Evolutionary conservation across 306 rosid genomes (phyloP), one percentile per base, ranked within the genome.

Genomic region (Prunus mume): DNA sequence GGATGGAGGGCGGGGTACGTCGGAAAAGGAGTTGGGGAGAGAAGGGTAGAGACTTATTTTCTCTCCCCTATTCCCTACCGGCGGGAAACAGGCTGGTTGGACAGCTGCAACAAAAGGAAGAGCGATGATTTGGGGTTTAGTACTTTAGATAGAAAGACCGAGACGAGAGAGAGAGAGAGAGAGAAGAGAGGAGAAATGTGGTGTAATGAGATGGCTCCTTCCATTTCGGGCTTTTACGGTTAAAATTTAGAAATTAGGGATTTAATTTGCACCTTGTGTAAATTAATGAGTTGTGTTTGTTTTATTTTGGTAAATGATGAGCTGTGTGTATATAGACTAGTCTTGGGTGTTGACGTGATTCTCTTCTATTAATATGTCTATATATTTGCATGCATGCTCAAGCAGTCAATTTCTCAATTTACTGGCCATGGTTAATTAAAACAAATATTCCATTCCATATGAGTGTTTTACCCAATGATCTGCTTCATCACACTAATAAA

Each of bases 61-160:
- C 87, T 71, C 87, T 80, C 88, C 88, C 68, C 84, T 63, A 13
- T 78, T 84, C 87, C 88, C 90, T 68, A 75, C 85, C 91, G 69
- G 82, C 82, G 84, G 86, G 91, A 81, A 52, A 49, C 68, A 76
- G 83, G 78, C 12, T 75, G 79, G 79, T 71, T 65, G 56, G 52
- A 57, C 25, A 78, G 60, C 61, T 25, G 74, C 68, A 73, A 65
- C 62, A 34, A 34, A 5, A 30, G 38, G 61, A 65, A 51, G 50
- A 34, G 68, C 54, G 27, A 41, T 58, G 61, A 61, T 74, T 49
- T 54, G 34, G 57, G 41, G 22, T 30, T 68, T 60, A 19, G 68
- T 15, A 63, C 43, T 32, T 60, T 13, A 54, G 0, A 45, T 25
- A 60, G 49, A 19, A 54, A 77, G 47, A 71, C 66, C 78, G 47